phyloP scores from a whole-genome alignment of 2,329 filamentous ascomycete genomes.

The Ophioceras dolichostomum region DNA sequence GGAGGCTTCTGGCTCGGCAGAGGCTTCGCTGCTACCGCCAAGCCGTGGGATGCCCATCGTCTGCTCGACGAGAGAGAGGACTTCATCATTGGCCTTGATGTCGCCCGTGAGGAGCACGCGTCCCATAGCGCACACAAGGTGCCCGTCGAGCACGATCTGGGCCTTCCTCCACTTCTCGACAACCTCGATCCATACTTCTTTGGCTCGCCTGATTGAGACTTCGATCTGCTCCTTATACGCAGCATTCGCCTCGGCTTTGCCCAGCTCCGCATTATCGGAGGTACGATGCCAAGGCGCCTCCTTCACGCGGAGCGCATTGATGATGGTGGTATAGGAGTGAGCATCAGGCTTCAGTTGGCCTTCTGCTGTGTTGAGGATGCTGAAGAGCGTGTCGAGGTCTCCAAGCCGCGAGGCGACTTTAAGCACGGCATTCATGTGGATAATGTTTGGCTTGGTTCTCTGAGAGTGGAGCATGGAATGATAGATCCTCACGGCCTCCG shows the following conservation, averaged over 20 bases:
- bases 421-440: conserved; percentile 83
- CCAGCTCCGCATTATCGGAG: conserved; percentile 1
- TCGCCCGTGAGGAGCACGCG: conserved; percentile 57
- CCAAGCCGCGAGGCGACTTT: conserved; percentile 63
- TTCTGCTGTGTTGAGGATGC: conserved; percentile 57
- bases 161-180: conserved; percentile 64
- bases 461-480: conserved; percentile 56
- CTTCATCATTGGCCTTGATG: conserved; percentile 52
- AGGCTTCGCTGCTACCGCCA: background rate
- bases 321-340: conserved; percentile 69
- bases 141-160: conserved; percentile 61
- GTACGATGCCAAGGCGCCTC: conserved; percentile 17
- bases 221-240: conserved; percentile 16
- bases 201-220: conserved; percentile 50
- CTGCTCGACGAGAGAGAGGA: conserved; percentile 68
- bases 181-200: conserved; percentile 71
- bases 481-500: conserved; percentile 64
- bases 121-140: conserved; percentile 71
- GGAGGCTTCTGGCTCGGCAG: background rate
- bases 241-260: conserved; percentile 1
- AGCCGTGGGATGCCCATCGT: conserved; percentile 61
- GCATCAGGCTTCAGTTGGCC: conserved; percentile 51
- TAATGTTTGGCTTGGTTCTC: conserved; percentile 57
- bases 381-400: conserved; percentile 73
- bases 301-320: conserved; percentile 58